phyloP scores from a whole-genome alignment of 306 rosid genomes.

The Fragaria nilgerrensis region DNA sequence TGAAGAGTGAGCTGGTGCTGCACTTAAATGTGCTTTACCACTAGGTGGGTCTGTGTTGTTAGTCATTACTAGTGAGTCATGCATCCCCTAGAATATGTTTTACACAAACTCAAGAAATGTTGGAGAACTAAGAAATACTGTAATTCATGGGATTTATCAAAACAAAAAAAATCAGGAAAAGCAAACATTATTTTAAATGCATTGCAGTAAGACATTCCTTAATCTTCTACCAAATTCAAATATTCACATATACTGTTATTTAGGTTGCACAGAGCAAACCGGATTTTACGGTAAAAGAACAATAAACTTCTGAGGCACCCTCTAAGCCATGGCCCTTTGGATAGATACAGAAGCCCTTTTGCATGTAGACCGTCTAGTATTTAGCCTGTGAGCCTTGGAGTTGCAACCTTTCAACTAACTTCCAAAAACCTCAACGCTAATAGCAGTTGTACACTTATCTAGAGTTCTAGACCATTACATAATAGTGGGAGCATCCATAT shows the following conservation, averaged over 20 bases:
- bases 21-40: not conserved
- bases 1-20: too few relatives aligned
- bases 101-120: not conserved
- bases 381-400: not conserved
- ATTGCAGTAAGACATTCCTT: not conserved
- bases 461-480: not conserved
- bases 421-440: not conserved
- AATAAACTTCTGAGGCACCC: not conserved
- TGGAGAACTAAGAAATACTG: not conserved
- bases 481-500: not conserved
- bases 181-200: not conserved
- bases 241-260: not conserved
- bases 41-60: not conserved
- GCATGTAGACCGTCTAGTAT: not conserved
- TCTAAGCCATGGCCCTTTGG: not conserved
- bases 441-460: not conserved
- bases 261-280: not conserved
- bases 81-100: not conserved
- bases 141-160: not conserved
- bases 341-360: not conserved
- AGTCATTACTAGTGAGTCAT: not conserved
- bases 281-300: not conserved
- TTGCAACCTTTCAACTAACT: not conserved
- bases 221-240: not conserved
- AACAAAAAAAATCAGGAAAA: not conserved